phyloP scores from a whole-genome alignment of 1,284 basidiomycete species.

The Tilletia indica region DNA sequence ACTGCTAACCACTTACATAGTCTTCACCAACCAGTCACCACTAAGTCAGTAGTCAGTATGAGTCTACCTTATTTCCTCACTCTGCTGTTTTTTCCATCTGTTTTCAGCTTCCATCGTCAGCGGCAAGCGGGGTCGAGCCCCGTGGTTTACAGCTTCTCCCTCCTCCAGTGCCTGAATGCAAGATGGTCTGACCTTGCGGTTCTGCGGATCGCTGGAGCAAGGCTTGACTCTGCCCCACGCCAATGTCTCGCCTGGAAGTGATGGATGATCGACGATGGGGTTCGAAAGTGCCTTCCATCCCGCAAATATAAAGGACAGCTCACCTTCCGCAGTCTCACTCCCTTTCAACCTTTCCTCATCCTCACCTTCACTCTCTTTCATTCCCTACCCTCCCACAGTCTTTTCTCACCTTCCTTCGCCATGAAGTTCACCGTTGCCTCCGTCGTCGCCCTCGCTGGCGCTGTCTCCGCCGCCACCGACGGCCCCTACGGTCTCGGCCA shows the following conservation, averaged over 20 bases:
- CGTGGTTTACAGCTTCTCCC: too few species aligned
- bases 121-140: too few species aligned
- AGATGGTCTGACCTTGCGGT: too few species aligned
- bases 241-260: neutral
- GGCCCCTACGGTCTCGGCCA: slow-evolving; percentile 4
- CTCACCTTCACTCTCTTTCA: neutral
- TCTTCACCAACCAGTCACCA: too few species aligned
- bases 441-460: slow-evolving; percentile 12
- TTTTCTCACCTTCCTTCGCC: neutral
- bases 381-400: neutral
- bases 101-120: too few species aligned
- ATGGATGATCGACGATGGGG: neutral
- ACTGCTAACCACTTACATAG: too few species aligned
- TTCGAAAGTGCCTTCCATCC: neutral
- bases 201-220: too few species aligned
- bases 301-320: neutral
- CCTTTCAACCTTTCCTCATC: neutral
- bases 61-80: too few species aligned
- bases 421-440: slow-evolving; percentile 11
- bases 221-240: too few species aligned
- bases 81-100: too few species aligned
- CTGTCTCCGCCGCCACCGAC: slow-evolving; percentile 12
- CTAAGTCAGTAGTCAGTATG: too few species aligned
- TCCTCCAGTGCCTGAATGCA: too few species aligned
- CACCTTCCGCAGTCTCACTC: neutral